Evolutionary conservation across 192 early-diverging fungal genomes (phyloP), one percentile per base, ranked within the genome.

Genomic region (Coemansia asiatica): DNA sequence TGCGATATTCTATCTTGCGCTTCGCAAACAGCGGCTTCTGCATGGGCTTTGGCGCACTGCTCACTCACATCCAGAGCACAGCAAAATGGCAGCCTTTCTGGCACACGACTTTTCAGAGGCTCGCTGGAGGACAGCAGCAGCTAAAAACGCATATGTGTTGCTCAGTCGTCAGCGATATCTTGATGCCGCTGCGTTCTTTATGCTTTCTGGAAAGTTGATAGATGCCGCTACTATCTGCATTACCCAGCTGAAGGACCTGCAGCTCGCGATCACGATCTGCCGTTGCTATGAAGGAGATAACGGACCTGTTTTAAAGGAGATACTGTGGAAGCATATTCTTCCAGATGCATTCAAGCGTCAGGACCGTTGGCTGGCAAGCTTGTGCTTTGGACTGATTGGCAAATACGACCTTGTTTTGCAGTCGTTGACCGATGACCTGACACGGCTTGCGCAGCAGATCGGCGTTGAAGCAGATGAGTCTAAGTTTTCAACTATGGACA

Each of bases 81-180:
- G 72, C 47, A 87, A 87, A 26, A 98, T 97, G 95, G 49, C 93
- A n/a, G 85, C 86, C 35, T 98, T 99, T 72, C 74, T 99, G 49
- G 83, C 87, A 6, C 92, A 98, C 79, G 92, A 98, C 76, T 99
- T 99, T 85, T 83, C 86, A 16, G 86, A 92, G 56, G 83, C 89
- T 4, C 79, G 92, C 44, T 99, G 97, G 97, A 88, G 86, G 65
- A 94, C 88, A 16, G 95, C 96, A 0, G 97, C 97, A 2, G 76
- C 89, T n/a, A 99, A 99, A 70, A 99, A 99, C 68, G 97, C 97
- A 2, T 99, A 92, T 79, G 97, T 91, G n/a, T 71, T 99, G 36
- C 75, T 99, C 23, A 94, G 96, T 62, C 94, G 93, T 66, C 95
- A 97, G 63, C 84, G 96, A 50, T 98, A 92, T 67, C 87, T 92